Percentiles rank a stretch among this genome's conserved stretches.
These are phyloP conservation scores for Mycena rosella DNA, from an alignment of 768 basidiomycete species.

Conservation along the genomic window DNA sequence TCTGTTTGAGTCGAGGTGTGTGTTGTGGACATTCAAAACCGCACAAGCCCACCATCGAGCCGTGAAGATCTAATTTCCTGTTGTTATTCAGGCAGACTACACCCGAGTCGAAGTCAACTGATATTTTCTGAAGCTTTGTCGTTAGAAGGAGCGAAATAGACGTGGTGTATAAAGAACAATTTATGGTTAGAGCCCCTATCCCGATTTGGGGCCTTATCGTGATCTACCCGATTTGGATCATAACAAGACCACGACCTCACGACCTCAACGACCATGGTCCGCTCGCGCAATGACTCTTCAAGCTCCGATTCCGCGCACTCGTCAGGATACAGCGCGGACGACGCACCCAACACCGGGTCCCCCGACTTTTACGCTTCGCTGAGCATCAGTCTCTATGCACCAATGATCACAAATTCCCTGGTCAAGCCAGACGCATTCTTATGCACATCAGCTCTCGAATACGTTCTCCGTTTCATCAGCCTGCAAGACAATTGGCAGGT, in stretches of 20 bases:
- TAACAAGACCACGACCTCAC: too few relatives aligned
- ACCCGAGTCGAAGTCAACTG: too few relatives aligned
- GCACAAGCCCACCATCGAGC: not conserved
- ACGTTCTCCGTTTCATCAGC: not conserved
- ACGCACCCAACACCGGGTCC: not conserved
- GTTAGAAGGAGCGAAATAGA: too few relatives aligned
- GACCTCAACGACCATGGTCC: too few relatives aligned
- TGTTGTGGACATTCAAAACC: not conserved
- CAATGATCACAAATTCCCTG: not conserved
- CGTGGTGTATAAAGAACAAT: too few relatives aligned
- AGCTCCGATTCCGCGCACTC: too few relatives aligned
- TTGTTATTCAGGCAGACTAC: not conserved
- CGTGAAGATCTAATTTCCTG: not conserved
- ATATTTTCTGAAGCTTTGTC: too few relatives aligned
- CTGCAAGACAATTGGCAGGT: not conserved
- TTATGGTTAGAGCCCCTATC: too few relatives aligned
- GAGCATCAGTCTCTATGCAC: not conserved
- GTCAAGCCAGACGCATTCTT: not conserved
- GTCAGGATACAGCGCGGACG: not conserved
- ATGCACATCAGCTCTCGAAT: not conserved
- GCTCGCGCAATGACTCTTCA: not conserved
- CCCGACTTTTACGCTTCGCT: not conserved
- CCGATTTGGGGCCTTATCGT: too few relatives aligned
- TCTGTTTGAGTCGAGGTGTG: not conserved
- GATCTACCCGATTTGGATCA: too few relatives aligned